Percentiles rank a stretch among this genome's conserved stretches.
phyloP scores from a whole-genome alignment of 306 rosid genomes.

The Prunus mongolica region DNA sequence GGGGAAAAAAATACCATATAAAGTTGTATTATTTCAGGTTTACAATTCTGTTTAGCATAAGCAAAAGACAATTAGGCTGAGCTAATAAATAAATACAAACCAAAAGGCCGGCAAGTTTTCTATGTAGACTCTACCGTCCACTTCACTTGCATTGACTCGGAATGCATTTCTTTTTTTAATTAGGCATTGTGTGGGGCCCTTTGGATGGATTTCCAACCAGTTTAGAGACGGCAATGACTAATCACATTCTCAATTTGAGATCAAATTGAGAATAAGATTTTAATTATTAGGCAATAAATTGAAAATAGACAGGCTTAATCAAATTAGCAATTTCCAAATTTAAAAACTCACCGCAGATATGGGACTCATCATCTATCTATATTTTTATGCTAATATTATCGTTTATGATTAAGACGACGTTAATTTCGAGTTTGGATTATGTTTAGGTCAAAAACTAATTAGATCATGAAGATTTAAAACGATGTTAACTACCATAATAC shows the following conservation, averaged over 20 bases:
- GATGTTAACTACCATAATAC: neutral
- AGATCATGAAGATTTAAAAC: neutral
- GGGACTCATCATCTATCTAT: neutral
- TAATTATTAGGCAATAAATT: neutral
- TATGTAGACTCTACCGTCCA: constrained; percentile 23
- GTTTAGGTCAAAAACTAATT: neutral
- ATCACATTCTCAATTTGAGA: constrained; percentile 9
- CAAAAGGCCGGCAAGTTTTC: constrained; percentile 42
- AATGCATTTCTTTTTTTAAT: constrained; percentile 28
- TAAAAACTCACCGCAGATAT: neutral
- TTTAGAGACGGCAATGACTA: constrained; percentile 24
- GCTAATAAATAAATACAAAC: constrained; percentile 1
- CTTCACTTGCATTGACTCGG: constrained; percentile 55
- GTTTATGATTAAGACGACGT: neutral
- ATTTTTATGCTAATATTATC: neutral
- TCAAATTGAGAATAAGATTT: constrained; percentile 3
- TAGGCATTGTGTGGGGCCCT: constrained; percentile 25
- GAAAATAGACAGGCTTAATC: neutral
- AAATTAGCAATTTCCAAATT: neutral
- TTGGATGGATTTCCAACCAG: neutral
- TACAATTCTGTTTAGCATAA: neutral
- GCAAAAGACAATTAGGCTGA: constrained; percentile 17
- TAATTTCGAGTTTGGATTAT: too few relatives aligned
- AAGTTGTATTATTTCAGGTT: neutral
- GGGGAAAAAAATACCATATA: neutral